Evolutionary conservation across 345 rosid species (phyloP), one percentile per base, ranked within the genome.

Genomic region (Dipteronia dyeriana): DNA sequence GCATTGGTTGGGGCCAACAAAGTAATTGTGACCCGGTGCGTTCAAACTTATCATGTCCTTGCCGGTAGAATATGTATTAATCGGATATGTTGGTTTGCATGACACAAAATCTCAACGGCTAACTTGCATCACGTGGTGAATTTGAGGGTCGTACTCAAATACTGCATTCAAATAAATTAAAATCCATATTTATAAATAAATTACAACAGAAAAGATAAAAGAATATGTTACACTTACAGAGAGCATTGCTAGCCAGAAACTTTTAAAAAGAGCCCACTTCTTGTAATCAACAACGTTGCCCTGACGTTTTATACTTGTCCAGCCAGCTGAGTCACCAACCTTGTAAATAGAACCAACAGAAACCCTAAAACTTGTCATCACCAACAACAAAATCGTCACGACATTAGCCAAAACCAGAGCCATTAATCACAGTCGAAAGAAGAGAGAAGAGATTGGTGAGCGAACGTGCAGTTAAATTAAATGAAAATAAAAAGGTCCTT

Each of bases 121-220:
- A n/a, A n/a, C n/a, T n/a, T n/a, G n/a, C 83, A 62, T 59, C 57
- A 83, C 85, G 79, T 81, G 78, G 81, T 83, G 85, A 73, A 70
- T 72, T 26, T 77, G 61, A 2, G 16, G 63, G 71, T 78, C 75
- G 79, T 79, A 83, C n/a, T 68, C 63, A 31, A 85, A 83, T 53
- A 83, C 85, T 82, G 77, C 65, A 25, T 14, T 23, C 2, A 76
- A 3, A 49, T 14, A 49, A 49, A 49, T 14, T 49, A 49, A 49
- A 49, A 49, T 0, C 16, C 54, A 49, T 3, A 49, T 49, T 49
- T 14, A 13, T 14, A 49, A 10, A 49, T 49, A 49, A 41, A 41
- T 41, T 41, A 14, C 3, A 13, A 0, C 54, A 3, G 4, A 13
- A 3, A 49, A 34, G 38, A 34, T 34, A 34, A 34, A 34, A 14